Evolutionary conservation across 345 rosid genomes (phyloP), one percentile per base, ranked within the genome.

Genomic region (Eucalyptus globulus): DNA sequence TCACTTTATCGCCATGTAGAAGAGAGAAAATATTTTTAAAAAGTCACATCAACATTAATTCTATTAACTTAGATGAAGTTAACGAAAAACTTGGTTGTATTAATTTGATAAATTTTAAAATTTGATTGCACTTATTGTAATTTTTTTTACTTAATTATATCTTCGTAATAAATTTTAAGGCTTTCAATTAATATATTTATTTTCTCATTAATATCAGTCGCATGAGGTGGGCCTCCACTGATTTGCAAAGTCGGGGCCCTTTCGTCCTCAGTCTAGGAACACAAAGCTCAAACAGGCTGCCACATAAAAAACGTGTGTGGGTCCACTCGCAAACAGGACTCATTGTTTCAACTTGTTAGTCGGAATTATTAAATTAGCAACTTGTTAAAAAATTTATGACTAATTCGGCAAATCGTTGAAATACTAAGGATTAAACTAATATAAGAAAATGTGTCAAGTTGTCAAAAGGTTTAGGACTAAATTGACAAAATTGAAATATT

Each of bases 121-220:
- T 6, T 50, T 16, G 1, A 50, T 2, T 49, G 1, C 0, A 49
- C 15, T 5, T 49, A 15, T 37, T 37, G 40, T 37, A 37, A 37
- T n/a, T 37, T 37, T 37, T 37, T 37, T 37, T 5, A 37, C 40
- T 37, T 37, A 37, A 37, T 37, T 37, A 37, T 37, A 37, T 0
- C 0, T 51, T 15, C 0, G 8, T 50, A 16, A 16, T 51, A 3
- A 51, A 0, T 51, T 16, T 51, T 1, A 51, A 0, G 21, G 3
- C 4, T 51, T 51, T 0, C 4, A 51, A 6, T 51, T 0, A 51
- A 51, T 0, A 51, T 16, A 16, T 51, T 1, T 0, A 0, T 51
- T 51, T 51, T 51, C 54, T 43, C 21, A 11, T 37, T 2, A 1
- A 37, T 37, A 34, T 72, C 0, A 72, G 10, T 72, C 11, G 27